Conservation (phyloP, 345 rosid species). For the Heritiera fomes region DNA sequence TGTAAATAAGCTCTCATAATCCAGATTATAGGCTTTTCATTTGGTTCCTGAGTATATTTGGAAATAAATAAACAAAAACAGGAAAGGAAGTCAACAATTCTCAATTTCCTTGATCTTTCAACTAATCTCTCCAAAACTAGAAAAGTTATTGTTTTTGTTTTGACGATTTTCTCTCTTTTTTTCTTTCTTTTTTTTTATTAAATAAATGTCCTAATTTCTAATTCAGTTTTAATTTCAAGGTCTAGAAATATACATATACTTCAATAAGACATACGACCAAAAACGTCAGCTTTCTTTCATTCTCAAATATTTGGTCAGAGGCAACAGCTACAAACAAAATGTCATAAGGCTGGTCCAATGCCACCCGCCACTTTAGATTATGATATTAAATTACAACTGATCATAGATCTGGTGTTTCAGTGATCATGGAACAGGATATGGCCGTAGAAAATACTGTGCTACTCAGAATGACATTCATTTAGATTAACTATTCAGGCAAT, state of each 20-base stretch:
- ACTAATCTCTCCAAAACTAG: background rate
- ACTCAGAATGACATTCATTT: background rate
- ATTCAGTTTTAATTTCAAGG: background rate
- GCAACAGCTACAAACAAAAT: background rate
- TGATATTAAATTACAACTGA: background rate
- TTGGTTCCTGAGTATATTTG: background rate
- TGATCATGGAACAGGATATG: background rate
- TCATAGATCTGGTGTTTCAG: background rate
- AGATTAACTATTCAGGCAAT: background rate
- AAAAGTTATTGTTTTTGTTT: too few species aligned
- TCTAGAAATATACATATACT: background rate
- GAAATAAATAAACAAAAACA: background rate
- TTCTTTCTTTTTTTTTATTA: too few species aligned
- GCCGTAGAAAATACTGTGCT: background rate
- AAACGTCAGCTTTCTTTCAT: background rate
- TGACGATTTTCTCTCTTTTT: too few species aligned
- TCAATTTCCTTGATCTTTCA: background rate
- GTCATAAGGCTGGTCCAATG: background rate
- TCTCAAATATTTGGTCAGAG: background rate
- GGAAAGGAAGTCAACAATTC: background rate
- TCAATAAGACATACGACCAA: background rate
- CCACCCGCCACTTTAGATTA: background rate
- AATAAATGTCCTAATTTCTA: background rate
- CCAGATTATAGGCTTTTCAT: background rate
- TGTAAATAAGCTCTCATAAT: background rate